Evolutionary conservation across 78 protist genomes (phyloP).

Genomic region (Dictyostelium brefeldianum): DNA sequence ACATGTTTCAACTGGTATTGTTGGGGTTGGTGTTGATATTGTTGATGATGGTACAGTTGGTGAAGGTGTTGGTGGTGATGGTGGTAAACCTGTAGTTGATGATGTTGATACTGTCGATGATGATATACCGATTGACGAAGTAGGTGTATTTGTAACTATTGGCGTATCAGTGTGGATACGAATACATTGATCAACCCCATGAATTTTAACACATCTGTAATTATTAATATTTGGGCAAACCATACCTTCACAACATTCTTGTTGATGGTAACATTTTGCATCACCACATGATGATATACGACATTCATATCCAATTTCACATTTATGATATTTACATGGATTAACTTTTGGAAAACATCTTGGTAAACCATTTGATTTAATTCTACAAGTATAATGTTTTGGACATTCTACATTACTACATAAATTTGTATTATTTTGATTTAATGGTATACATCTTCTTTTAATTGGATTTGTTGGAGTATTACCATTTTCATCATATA

Average conservation of each 20-base stretch:
- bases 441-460: too few species aligned
- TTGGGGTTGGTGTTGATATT: slow-evolving; percentile 7
- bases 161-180: background rate
- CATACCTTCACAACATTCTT: slow-evolving; percentile 19
- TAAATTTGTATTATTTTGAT: too few species aligned
- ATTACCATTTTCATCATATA: too few species aligned
- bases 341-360: slow-evolving; percentile 10
- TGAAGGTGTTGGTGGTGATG: background rate
- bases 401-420: slow-evolving; percentile 32
- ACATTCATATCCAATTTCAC: background rate
- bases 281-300: slow-evolving; percentile 10
- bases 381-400: background rate
- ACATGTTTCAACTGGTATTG: background rate
- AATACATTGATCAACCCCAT: background rate
- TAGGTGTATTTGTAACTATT: background rate
- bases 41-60: background rate
- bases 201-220: background rate
- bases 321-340: background rate
- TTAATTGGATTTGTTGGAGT: too few species aligned
- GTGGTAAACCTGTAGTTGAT: background rate
- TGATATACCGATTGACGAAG: too few species aligned
- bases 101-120: slow-evolving; percentile 3
- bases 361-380: slow-evolving; percentile 14
- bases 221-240: background rate
- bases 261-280: background rate